Percentiles rank a stretch among this genome's conserved stretches.
phyloP scores from a whole-genome alignment of 1,284 basidiomycete species.

The Phaffia rhodozyma region DNA sequence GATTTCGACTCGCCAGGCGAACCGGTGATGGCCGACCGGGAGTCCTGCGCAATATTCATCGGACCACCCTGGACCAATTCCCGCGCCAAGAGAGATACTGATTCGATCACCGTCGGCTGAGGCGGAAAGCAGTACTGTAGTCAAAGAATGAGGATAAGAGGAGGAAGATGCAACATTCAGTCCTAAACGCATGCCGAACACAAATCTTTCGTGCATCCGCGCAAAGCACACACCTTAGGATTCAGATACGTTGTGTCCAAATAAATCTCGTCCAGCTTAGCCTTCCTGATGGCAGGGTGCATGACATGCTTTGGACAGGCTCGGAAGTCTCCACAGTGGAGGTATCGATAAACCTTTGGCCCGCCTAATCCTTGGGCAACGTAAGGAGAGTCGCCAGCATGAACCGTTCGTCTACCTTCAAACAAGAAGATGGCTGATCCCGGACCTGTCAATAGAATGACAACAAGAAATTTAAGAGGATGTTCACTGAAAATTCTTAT shows the following conservation, averaged over 20 bases:
- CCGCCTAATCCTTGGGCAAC: conserved; percentile 56
- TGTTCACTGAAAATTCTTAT: too few species aligned
- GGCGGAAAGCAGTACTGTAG: conserved; percentile 82
- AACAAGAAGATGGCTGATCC: conserved; percentile 90
- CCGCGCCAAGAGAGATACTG: conserved; percentile 62
- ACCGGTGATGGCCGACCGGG: conserved; percentile 7
- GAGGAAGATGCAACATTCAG: background rate
- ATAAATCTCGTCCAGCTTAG: conserved; percentile 74
- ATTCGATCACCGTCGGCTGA: conserved; percentile 79
- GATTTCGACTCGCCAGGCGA: conserved; percentile 15
- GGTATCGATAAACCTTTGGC: conserved; percentile 61
- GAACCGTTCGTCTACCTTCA: conserved; percentile 74
- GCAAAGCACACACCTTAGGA: conserved; percentile 48
- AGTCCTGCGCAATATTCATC: conserved; percentile 24
- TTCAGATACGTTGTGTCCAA: conserved; percentile 95
- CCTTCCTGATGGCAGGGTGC: conserved; percentile 67
- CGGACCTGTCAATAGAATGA: conserved; percentile 44
- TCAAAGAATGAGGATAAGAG: background rate
- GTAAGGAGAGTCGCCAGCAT: conserved; percentile 62
- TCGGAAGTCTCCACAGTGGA: conserved; percentile 92
- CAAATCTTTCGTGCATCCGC: background rate
- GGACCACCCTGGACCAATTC: conserved; percentile 35
- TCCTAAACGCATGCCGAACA: background rate
- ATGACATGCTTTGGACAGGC: conserved; percentile 62
- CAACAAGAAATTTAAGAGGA: background rate